These are phyloP conservation scores for Kurtzmaniella fragi DNA, from an alignment of 805 yeast genomes.

Conservation along the genomic window DNA sequence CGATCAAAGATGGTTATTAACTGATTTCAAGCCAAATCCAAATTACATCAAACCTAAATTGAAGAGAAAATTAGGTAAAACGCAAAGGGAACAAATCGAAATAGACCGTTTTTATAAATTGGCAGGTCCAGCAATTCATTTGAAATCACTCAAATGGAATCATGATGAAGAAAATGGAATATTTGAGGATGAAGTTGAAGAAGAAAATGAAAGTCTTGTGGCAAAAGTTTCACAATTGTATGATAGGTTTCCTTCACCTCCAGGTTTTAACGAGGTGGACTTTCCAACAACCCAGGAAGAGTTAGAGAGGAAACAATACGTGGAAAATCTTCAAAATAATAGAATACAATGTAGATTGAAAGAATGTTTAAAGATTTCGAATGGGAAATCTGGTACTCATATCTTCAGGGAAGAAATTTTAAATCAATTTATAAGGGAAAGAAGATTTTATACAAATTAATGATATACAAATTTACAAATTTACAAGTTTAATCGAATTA, in stretches of 20 bases:
- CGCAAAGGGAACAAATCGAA: slow-evolving; percentile 11
- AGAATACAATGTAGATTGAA: slow-evolving; percentile 23
- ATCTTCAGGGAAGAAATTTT: slow-evolving; percentile 26
- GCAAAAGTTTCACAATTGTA: slow-evolving; percentile 24
- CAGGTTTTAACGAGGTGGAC: slow-evolving; percentile 35
- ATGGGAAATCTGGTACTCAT: slow-evolving; percentile 23
- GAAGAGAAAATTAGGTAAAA: slow-evolving; percentile 11
- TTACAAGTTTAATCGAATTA: too few species aligned
- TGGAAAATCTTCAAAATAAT: slow-evolving; percentile 17
- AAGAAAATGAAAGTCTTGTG: background rate
- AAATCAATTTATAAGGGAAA: slow-evolving; percentile 20
- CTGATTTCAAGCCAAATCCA: slow-evolving; percentile 32
- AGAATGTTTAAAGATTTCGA: slow-evolving; percentile 16
- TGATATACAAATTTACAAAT: too few species aligned
- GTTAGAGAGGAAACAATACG: slow-evolving; percentile 13
- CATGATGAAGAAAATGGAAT: slow-evolving; percentile 1
- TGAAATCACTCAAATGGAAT: slow-evolving; percentile 3
- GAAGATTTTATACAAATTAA: slow-evolving; percentile 6
- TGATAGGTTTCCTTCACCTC: slow-evolving; percentile 35
- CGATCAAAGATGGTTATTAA: slow-evolving; percentile 29
- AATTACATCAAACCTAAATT: slow-evolving; percentile 13
- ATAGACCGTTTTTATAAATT: slow-evolving; percentile 10
- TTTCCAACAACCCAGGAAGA: slow-evolving; percentile 32
- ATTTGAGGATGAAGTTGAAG: slow-evolving; percentile 11
- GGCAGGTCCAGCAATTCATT: slow-evolving; percentile 4